phyloP scores from a whole-genome alignment of 164 flowering plant genomes.

The Chimonanthus praecox region DNA sequence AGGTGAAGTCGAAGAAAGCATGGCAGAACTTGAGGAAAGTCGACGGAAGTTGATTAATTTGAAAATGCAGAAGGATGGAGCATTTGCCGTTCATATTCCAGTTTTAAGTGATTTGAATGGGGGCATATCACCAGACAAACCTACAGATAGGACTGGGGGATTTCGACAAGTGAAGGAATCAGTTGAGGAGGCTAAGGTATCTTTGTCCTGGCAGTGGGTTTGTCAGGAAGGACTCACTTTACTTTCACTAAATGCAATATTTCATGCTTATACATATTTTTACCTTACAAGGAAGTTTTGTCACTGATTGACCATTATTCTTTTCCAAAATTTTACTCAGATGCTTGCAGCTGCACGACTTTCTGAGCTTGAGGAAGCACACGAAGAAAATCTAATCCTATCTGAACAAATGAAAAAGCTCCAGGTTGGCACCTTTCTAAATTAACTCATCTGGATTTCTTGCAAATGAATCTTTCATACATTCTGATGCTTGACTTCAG shows the following conservation, averaged over 20 bases:
- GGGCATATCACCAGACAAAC: constrained; percentile 61
- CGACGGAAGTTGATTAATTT: constrained; percentile 76
- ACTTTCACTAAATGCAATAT: background rate
- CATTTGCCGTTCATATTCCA: constrained; percentile 40
- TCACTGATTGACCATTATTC: constrained; percentile 4
- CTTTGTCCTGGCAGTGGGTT: background rate
- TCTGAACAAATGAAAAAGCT: constrained; percentile 66
- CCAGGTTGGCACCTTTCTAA: constrained; percentile 42
- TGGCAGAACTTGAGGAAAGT: constrained; percentile 91
- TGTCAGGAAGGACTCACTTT: background rate
- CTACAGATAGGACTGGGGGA: constrained; percentile 47
- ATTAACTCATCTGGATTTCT: background rate
- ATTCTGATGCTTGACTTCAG: background rate
- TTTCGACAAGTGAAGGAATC: constrained; percentile 68
- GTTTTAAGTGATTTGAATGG: constrained; percentile 53
- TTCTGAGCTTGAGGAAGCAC: constrained; percentile 79
- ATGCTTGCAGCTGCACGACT: constrained; percentile 65
- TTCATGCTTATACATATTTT: background rate
- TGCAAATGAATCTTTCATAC: background rate
- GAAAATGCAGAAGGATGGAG: constrained; percentile 75
- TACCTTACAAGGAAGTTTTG: background rate
- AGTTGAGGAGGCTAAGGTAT: constrained; percentile 83
- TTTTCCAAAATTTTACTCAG: constrained; percentile 25
- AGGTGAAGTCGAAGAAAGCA: constrained; percentile 92
- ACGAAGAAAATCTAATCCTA: constrained; percentile 46